phyloP scores from a whole-genome alignment of 1,139 yeast genomes.

The Sugiyamaella novakii region DNA sequence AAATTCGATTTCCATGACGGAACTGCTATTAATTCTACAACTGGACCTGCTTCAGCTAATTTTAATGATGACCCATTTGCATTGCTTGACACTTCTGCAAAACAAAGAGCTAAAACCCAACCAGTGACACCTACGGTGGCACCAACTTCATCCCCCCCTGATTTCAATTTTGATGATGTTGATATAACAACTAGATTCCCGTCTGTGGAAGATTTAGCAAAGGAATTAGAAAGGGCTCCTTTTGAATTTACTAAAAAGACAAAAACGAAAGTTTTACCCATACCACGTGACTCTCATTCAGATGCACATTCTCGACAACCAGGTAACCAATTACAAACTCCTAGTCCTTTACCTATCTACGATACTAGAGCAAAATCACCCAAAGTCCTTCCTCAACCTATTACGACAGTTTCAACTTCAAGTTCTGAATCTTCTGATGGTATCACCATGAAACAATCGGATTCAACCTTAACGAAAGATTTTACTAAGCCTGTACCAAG shows the following conservation, averaged over 20 bases:
- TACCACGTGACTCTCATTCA: constrained; percentile 1
- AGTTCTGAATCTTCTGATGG: constrained; percentile 22
- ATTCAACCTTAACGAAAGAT: neutral
- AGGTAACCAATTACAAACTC: neutral
- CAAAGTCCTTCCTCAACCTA: neutral
- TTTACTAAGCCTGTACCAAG: constrained; percentile 7
- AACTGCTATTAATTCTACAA: neutral
- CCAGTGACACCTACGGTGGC: constrained; percentile 21
- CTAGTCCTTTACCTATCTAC: neutral
- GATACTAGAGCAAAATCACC: neutral
- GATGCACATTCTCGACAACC: neutral
- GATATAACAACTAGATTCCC: constrained; percentile 38
- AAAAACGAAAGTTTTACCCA: neutral
- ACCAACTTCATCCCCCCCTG: neutral
- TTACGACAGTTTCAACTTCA: constrained; percentile 14
- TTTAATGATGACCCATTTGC: constrained; percentile 21
- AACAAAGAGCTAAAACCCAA: constrained; percentile 16
- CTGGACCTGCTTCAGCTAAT: constrained; percentile 11
- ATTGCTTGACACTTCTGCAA: constrained; percentile 12
- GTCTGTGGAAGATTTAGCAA: constrained; percentile 41
- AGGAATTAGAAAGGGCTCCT: constrained; percentile 31
- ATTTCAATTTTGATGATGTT: constrained; percentile 9
- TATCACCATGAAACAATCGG: neutral
- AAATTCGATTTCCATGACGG: neutral
- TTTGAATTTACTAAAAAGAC: constrained; percentile 21